phyloP scores from a whole-genome alignment of 2,329 filamentous ascomycete species.

The Botrytis hyacinthi region DNA sequence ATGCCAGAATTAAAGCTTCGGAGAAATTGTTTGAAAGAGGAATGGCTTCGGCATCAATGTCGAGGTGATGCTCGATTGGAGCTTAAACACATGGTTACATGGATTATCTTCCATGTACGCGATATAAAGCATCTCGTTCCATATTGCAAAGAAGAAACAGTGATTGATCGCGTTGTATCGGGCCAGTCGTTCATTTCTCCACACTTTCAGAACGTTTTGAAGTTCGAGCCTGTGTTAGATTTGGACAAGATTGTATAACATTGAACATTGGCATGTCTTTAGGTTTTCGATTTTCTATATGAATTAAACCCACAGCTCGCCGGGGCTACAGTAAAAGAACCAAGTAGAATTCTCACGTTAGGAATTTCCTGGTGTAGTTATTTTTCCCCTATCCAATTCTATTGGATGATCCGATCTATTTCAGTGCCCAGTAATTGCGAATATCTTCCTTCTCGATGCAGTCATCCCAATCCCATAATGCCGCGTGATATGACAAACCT shows the following conservation, averaged over 20 bases:
- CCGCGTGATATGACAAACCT: background rate
- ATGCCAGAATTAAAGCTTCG: background rate
- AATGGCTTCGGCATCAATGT: background rate
- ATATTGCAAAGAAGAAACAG: background rate
- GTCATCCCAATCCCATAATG: background rate
- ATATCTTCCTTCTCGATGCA: background rate
- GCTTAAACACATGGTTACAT: background rate
- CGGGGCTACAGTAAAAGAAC: background rate
- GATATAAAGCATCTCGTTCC: background rate
- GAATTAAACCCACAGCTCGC: background rate
- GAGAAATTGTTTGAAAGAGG: background rate
- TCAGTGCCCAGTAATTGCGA: background rate
- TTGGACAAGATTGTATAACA: background rate
- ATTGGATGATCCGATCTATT: background rate
- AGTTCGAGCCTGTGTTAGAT: background rate
- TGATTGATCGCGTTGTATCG: background rate
- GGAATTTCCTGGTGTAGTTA: no score
- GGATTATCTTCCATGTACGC: background rate
- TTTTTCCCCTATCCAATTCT: background rate
- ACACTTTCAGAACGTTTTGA: background rate
- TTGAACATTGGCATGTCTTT: background rate
- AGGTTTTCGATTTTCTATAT: background rate
- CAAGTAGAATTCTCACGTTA: background rate
- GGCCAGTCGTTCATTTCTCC: background rate
- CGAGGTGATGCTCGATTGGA: background rate